Base-by-base conservation (phyloP, 2,329 filamentous ascomycete genomes). In the Colletotrichum gigasporum region DNA sequence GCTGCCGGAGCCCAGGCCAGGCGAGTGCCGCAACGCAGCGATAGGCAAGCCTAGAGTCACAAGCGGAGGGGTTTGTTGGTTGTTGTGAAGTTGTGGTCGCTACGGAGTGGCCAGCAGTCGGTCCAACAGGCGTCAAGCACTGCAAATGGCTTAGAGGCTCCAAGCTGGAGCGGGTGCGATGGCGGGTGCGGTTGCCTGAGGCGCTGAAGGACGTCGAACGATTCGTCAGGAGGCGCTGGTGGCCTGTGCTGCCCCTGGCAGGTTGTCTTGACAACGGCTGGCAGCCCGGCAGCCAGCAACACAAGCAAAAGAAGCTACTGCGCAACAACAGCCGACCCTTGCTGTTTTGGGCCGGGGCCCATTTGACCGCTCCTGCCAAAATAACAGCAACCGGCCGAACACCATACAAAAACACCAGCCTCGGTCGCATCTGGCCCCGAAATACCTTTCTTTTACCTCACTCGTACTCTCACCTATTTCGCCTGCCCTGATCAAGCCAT, bases 391-490 rank as follows among this genome's bases (percentile, higher is more conserved):
- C n/a, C n/a, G n/a, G n/a, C n/a, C n/a, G n/a, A n/a, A n/a, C n/a
- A 55, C 65, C 61, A 63, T 67, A 67, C 65, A 67, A 67, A 67
- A 67, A 61, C 65, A 65, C 60, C 65, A 35, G 37, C 62, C 24
- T 67, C 61, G 48, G 45, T 64, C 64, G 24, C 61, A 39, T 55
- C 32, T 50, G 44, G 39, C 18, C 42, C 64, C 10, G 20, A 52
- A 65, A 64, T 64, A 65, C 58, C 63, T 63, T 65, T 59, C 52
- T 65, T 58, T 64, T 50, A 60, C 56, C 60, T 57, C 53, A 60
- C 64, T 53, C 37, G 41, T 39, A 34, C 30, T 20, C 22, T 54
- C 42, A 14, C 32, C 45, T 22, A n/a, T 26, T 45, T 35, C 35
- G 22, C 35, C 18, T 34, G 55, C 58, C 42, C 26, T 47, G 44